Evolutionary conservation across 805 yeast genomes (phyloP).

Genomic region (Suhomyces canberraensis): DNA sequence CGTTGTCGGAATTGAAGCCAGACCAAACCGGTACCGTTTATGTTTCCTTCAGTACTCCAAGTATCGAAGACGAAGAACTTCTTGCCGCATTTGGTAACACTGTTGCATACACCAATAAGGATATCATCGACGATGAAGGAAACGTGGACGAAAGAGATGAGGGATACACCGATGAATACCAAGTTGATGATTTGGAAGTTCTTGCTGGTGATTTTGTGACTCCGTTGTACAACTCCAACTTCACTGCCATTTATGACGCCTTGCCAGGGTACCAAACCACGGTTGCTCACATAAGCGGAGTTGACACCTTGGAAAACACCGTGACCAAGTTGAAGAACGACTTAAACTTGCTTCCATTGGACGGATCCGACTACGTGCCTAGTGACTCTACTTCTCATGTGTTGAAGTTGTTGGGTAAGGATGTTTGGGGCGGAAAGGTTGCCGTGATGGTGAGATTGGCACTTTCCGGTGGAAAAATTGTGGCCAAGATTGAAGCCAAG

Average conservation of each 20-base stretch:
- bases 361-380: constrained; percentile 65
- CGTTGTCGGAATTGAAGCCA: constrained; percentile 71
- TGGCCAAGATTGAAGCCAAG: constrained; percentile 54
- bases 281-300: constrained; percentile 60
- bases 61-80: constrained; percentile 37
- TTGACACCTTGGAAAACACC: constrained; percentile 32
- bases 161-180: constrained; percentile 92
- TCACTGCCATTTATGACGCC: constrained; percentile 71
- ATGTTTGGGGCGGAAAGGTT: constrained; percentile 57
- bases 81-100: constrained; percentile 56
- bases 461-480: constrained; percentile 52
- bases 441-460: constrained; percentile 51
- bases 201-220: constrained; percentile 77
- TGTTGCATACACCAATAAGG: constrained; percentile 73
- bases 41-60: constrained; percentile 67
- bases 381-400: constrained; percentile 60
- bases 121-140: constrained; percentile 70
- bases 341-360: constrained; percentile 60
- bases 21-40: constrained; percentile 70
- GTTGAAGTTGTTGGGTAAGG: constrained; percentile 80
- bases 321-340: constrained; percentile 50
- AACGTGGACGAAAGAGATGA: constrained; percentile 64
- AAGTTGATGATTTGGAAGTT: constrained; percentile 74
- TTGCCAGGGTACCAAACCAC: constrained; percentile 57
- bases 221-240: constrained; percentile 77